A percentile compares a stretch with the other conserved stretches of the same genome.
Conservation (phyloP, 768 basidiomycete species). For the Agaricus blazei region DNA sequence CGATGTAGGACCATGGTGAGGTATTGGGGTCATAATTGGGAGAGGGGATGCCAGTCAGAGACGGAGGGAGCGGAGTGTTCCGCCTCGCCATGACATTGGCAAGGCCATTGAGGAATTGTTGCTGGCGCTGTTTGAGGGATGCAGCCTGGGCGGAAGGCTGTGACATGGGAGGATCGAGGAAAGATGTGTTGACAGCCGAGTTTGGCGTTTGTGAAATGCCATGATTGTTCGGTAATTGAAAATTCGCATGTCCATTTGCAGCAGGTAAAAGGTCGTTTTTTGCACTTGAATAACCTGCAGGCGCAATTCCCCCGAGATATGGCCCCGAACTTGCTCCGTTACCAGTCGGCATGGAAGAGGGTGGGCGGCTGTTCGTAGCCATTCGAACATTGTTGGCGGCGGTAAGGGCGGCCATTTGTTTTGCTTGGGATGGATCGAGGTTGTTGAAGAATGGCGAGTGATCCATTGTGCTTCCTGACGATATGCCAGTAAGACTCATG, state of each 20-base stretch:
- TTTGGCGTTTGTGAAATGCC: constrained; percentile 29
- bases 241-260: constrained; percentile 32
- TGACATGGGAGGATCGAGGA: constrained; percentile 42
- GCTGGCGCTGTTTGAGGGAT: constrained; percentile 49
- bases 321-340: constrained; percentile 64
- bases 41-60: constrained; percentile 57
- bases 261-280: constrained; percentile 38
- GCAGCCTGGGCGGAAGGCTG: constrained; percentile 24
- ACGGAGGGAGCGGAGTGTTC: constrained; percentile 67
- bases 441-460: constrained; percentile 37
- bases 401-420: constrained; percentile 78
- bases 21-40: constrained; percentile 56
- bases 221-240: constrained; percentile 43
- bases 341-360: constrained; percentile 27
- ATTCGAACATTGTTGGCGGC: constrained; percentile 58
- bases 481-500: constrained; percentile 25
- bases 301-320: constrained; percentile 58
- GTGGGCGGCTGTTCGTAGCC: constrained; percentile 42
- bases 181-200: constrained; percentile 29
- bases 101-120: constrained; percentile 55
- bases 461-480: constrained; percentile 27
- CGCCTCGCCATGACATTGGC: constrained; percentile 54
- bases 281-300: constrained; percentile 36
- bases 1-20: constrained; percentile 64
- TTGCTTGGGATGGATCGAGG: constrained; percentile 63